phyloP scores from a whole-genome alignment of 306 rosid genomes.

The Psophocarpus tetragonolobus region DNA sequence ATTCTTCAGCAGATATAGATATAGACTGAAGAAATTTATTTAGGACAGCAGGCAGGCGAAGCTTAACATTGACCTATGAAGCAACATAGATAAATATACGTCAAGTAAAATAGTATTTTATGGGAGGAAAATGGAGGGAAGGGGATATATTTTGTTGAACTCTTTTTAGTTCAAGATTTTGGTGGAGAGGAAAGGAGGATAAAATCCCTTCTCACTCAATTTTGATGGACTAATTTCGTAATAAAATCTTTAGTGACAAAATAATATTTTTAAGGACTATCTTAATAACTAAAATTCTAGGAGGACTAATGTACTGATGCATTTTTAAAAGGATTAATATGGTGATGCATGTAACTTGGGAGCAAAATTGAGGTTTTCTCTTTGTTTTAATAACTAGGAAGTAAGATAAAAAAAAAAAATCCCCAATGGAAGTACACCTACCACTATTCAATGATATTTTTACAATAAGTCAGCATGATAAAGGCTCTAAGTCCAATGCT shows the following conservation, averaged over 20 bases:
- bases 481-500: conserved; percentile 4
- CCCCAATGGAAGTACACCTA: neutral
- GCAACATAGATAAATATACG: conserved; percentile 33
- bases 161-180: neutral
- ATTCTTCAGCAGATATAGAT: conserved; percentile 81
- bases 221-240: neutral
- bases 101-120: neutral
- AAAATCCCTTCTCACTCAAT: neutral
- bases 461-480: neutral
- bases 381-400: neutral
- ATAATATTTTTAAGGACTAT: neutral
- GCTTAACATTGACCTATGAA: conserved; percentile 79
- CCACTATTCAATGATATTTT: conserved; percentile 3
- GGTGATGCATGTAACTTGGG: neutral
- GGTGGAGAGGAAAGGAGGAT: neutral
- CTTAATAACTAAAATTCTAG: neutral
- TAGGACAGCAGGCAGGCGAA: conserved; percentile 90
- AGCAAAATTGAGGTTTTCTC: neutral
- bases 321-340: neutral
- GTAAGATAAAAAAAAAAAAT: neutral
- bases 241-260: neutral
- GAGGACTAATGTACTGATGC: neutral
- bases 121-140: neutral
- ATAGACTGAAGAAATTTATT: conserved; percentile 94
- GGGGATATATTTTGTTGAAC: neutral